Percentiles rank a stretch among this genome's conserved stretches.
phyloP scores from a whole-genome alignment of 495 filamentous ascomycete species.

The Daldinia bambusicola region DNA sequence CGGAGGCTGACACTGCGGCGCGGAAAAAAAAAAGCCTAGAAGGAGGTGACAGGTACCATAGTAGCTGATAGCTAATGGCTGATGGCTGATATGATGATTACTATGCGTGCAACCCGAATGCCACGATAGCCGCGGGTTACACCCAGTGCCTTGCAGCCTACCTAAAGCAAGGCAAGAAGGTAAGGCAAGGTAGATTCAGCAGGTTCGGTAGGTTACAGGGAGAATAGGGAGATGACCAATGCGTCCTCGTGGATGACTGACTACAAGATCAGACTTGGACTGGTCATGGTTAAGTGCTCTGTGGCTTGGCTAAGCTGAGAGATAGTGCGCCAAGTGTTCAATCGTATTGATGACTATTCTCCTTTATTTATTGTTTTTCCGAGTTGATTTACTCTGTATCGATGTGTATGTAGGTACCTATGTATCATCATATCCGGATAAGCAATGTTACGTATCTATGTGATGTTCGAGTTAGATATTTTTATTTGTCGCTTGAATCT shows the following conservation, averaged over 20 bases:
- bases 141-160: slow-evolving; percentile 33
- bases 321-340: slow-evolving; percentile 1
- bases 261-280: slow-evolving; percentile 16
- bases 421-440: slow-evolving; percentile 6
- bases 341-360: slow-evolving; percentile 3
- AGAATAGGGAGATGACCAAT: neutral
- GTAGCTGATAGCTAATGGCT: slow-evolving; percentile 3
- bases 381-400: neutral
- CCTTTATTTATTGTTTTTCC: neutral
- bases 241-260: slow-evolving; percentile 13
- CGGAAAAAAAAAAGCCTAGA: slow-evolving; percentile 23
- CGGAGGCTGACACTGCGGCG: slow-evolving; percentile 20
- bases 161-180: neutral
- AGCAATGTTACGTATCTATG: neutral
- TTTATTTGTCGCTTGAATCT: slow-evolving; percentile 1
- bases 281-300: neutral
- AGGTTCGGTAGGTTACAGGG: slow-evolving; percentile 4
- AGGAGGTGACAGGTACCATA: slow-evolving; percentile 28
- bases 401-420: too few relatives aligned
- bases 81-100: slow-evolving; percentile 27
- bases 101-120: slow-evolving; percentile 33
- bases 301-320: slow-evolving; percentile 5
- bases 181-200: slow-evolving; percentile 4
- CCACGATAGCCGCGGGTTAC: slow-evolving; percentile 32
- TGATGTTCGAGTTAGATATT: neutral